Conservation (phyloP, 306 rosid species). For the Luffa aegyptiaca region DNA sequence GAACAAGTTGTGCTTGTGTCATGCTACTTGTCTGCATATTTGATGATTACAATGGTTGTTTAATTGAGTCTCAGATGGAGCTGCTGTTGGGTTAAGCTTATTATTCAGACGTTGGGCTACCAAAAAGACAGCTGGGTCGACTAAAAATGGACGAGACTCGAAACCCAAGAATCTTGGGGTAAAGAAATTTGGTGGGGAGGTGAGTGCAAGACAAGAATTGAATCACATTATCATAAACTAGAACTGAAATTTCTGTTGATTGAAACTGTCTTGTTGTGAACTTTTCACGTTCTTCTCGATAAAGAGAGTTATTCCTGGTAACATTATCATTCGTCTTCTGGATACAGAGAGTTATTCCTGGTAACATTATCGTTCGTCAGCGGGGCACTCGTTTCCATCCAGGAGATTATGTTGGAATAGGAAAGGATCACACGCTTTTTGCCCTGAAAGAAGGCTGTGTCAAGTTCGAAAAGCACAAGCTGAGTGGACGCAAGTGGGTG, state of each 20-base stretch:
- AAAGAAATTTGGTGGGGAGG: slow-evolving; percentile 93
- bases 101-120: slow-evolving; percentile 85
- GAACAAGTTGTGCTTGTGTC: background rate
- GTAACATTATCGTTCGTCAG: slow-evolving; percentile 80
- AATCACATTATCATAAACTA: background rate
- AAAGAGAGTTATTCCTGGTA: slow-evolving; percentile 81
- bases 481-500: slow-evolving; percentile 79
- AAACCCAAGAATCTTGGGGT: slow-evolving; percentile 89
- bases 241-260: background rate
- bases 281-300: slow-evolving; percentile 11
- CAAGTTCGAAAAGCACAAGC: slow-evolving; percentile 68
- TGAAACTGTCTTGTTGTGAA: background rate
- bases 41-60: slow-evolving; percentile 13
- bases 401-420: slow-evolving; percentile 79
- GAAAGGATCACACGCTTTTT: slow-evolving; percentile 75
- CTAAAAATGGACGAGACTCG: slow-evolving; percentile 91
- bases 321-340: slow-evolving; percentile 64
- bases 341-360: slow-evolving; percentile 68
- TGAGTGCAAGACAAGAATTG: slow-evolving; percentile 16
- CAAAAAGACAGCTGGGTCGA: slow-evolving; percentile 74
- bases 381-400: slow-evolving; percentile 94
- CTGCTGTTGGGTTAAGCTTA: slow-evolving; percentile 63
- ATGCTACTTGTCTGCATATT: slow-evolving; percentile 2
- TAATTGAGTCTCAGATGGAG: slow-evolving; percentile 34
- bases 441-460: slow-evolving; percentile 80